A percentile compares a stretch with the other conserved stretches of the same genome.
Conservation (phyloP, 495 filamentous ascomycete genomes). For the Echria macrotheca region DNA sequence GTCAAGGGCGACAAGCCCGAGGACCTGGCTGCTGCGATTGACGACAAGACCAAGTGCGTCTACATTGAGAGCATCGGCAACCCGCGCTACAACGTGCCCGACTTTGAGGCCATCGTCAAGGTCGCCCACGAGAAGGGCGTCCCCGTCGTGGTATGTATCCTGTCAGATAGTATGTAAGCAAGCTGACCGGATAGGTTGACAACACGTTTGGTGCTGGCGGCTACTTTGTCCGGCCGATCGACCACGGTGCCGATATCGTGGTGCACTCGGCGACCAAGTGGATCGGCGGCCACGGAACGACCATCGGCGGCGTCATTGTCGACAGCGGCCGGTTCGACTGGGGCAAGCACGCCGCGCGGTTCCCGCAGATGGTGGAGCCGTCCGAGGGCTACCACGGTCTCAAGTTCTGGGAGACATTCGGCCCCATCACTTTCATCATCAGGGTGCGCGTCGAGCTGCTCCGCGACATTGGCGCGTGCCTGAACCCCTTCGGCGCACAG, state of each 20-base stretch:
- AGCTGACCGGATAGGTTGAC: constrained; percentile 56
- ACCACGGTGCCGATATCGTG: constrained; percentile 90
- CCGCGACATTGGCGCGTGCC: constrained; percentile 73
- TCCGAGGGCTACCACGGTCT: constrained; percentile 92
- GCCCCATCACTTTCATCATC: constrained; percentile 76
- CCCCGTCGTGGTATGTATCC: constrained; percentile 67
- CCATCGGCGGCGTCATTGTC: constrained; percentile 83
- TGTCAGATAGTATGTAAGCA: background rate
- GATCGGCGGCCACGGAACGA: constrained; percentile 97
- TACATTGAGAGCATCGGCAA: constrained; percentile 96
- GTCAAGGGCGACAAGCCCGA: constrained; percentile 76
- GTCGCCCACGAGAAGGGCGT: constrained; percentile 75
- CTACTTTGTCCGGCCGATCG: constrained; percentile 83
- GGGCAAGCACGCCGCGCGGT: constrained; percentile 80
- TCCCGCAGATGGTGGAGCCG: constrained; percentile 92
- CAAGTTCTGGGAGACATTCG: constrained; percentile 97
- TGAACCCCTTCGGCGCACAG: constrained; percentile 96
- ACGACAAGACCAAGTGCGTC: constrained; percentile 94
- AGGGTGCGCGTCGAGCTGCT: constrained; percentile 74
- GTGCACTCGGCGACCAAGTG: constrained; percentile 97
- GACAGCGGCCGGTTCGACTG: constrained; percentile 97
- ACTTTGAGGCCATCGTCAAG: constrained; percentile 79
- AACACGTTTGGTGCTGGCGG: constrained; percentile 98
- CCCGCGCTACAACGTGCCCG: constrained; percentile 89
- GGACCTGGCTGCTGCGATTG: constrained; percentile 80